Percentiles rank a stretch among this genome's conserved stretches.
Conservation (phyloP, 129 eudicot genomes). For the Dittrichia graveolens region DNA sequence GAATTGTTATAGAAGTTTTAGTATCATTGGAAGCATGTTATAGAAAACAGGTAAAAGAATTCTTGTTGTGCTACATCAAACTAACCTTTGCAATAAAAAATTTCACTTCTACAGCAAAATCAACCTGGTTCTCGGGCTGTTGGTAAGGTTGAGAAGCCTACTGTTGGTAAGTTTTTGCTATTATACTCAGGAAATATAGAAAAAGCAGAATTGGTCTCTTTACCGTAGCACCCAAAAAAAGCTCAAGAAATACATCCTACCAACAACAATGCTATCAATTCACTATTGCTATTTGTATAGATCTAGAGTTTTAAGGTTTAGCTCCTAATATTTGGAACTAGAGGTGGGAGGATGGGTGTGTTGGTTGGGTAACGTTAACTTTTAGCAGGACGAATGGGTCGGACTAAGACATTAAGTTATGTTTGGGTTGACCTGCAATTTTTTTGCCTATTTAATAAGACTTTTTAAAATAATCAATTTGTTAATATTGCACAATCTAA, state of each 20-base stretch:
- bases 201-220: not conserved
- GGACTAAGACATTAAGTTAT: too few species aligned
- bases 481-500: too few species aligned
- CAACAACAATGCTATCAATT: too few species aligned
- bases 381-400: too few species aligned
- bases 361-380: too few species aligned
- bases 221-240: not conserved
- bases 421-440: too few species aligned
- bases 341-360: too few species aligned
- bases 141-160: slow-evolving; percentile 66
- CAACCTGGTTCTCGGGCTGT: slow-evolving; percentile 64
- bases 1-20: slow-evolving; percentile 12
- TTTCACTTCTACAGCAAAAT: slow-evolving; percentile 17
- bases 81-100: too few species aligned
- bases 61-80: not conserved
- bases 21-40: slow-evolving; percentile 4
- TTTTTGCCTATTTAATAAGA: too few species aligned
- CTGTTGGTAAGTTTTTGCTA: slow-evolving; percentile 49
- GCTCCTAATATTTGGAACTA: too few species aligned
- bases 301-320: too few species aligned
- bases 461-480: too few species aligned
- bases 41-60: not conserved
- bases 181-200: not conserved
- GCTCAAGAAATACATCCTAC: not conserved
- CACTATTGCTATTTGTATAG: not conserved